Percentiles rank a stretch among this genome's conserved stretches.
phyloP scores from a whole-genome alignment of 1,284 basidiomycete species.

The Pyrrhoderma lamaoense region DNA sequence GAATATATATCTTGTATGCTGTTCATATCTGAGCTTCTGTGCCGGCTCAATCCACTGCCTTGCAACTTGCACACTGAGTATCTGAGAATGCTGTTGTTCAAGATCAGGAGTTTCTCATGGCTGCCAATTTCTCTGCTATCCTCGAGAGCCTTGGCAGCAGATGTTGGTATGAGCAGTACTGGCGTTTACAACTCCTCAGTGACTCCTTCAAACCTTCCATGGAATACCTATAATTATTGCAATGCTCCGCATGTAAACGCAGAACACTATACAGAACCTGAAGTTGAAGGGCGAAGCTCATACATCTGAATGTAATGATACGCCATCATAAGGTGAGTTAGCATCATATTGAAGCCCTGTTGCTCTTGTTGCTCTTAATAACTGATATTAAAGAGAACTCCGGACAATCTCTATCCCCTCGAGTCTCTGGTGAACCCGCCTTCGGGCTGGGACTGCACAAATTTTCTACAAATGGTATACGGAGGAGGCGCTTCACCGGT shows the following conservation, averaged over 20 bases:
- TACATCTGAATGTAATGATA: constrained; percentile 38
- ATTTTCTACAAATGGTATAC: constrained; percentile 32
- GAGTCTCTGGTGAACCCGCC: constrained; percentile 38
- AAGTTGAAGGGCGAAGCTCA: constrained; percentile 27
- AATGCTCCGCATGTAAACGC: constrained; percentile 44
- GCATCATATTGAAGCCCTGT: not conserved
- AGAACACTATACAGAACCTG: constrained; percentile 30
- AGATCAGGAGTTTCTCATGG: too few species aligned
- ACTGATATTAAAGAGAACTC: constrained; percentile 29
- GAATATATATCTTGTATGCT: too few species aligned
- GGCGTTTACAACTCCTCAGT: constrained; percentile 37
- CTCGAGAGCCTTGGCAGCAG: too few species aligned
- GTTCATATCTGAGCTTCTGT: too few species aligned
- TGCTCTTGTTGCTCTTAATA: not conserved
- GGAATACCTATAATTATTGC: constrained; percentile 50
- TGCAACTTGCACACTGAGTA: too few species aligned
- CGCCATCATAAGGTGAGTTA: constrained; percentile 40
- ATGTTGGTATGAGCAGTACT: not conserved
- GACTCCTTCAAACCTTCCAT: constrained; percentile 34
- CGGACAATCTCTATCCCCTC: constrained; percentile 41
- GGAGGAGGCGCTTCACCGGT: constrained; percentile 30
- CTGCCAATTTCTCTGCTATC: too few species aligned
- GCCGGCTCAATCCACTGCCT: too few species aligned
- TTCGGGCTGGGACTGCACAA: constrained; percentile 35
- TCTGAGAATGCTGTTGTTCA: too few species aligned